These are phyloP conservation scores for Tetracentron sinense DNA, from an alignment of 164 flowering plant genomes.

Conservation along the genomic window DNA sequence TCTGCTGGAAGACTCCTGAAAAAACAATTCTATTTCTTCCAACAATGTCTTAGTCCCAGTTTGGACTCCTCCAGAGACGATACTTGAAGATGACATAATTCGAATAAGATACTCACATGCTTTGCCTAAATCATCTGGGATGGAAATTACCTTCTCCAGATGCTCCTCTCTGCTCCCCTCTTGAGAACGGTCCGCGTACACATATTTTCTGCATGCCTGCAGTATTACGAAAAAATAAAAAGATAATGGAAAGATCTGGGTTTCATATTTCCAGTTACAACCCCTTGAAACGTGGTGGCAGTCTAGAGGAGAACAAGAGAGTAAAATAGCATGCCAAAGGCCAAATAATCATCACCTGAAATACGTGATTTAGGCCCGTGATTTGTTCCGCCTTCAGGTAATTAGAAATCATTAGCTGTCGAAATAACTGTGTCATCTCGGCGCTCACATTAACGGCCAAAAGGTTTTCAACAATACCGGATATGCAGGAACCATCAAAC, in stretches of 20 bases:
- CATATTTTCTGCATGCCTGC: conserved; percentile 68
- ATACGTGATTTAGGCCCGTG: conserved; percentile 37
- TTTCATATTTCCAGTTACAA: too few relatives aligned
- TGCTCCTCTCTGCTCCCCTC: conserved; percentile 24
- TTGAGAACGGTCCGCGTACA: conserved; percentile 30
- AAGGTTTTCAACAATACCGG: conserved; percentile 56
- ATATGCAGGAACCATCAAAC: conserved; percentile 56
- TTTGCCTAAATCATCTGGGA: conserved; percentile 37
- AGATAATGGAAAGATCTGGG: too few relatives aligned
- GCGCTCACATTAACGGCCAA: conserved; percentile 42
- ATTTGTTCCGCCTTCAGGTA: conserved; percentile 58
- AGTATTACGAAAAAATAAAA: conserved; percentile 3
- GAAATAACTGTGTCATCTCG: conserved; percentile 58
- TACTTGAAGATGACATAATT: conserved; percentile 34
- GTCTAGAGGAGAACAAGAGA: background rate
- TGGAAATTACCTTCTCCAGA: conserved; percentile 20
- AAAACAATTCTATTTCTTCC: conserved; percentile 65
- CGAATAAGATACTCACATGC: conserved; percentile 41
- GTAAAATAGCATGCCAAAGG: conserved; percentile 1
- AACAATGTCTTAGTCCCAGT: conserved; percentile 26
- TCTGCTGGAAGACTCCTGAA: conserved; percentile 30
- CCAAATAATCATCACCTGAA: conserved; percentile 53
- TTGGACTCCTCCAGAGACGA: conserved; percentile 15
- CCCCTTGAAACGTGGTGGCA: background rate
- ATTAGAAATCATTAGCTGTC: conserved; percentile 40